Evolutionary conservation across 352 stramenopile species (phyloP).

Genomic region (Globisporangium cystogenes): DNA sequence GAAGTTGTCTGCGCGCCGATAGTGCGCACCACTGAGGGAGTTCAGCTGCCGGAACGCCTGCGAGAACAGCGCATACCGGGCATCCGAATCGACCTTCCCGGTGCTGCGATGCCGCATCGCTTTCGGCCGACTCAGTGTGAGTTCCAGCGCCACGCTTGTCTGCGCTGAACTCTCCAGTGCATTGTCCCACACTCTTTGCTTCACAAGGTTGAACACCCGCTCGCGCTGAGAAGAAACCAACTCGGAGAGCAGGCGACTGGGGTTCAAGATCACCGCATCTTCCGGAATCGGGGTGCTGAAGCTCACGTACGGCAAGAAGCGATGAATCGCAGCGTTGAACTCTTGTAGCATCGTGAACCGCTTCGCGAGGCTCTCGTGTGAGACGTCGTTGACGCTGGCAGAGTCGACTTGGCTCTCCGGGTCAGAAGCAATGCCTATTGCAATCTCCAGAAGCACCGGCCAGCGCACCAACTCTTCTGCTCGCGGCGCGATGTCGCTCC

Average conservation of each 20-base stretch:
- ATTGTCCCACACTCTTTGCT: conserved; percentile 66
- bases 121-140: conserved; percentile 77
- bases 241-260: conserved; percentile 14
- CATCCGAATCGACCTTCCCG: conserved; percentile 53
- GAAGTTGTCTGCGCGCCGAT: conserved; percentile 59
- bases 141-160: conserved; percentile 40
- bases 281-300: conserved; percentile 19
- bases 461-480: conserved; percentile 62
- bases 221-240: conserved; percentile 41
- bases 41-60: conserved; percentile 84
- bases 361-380: conserved; percentile 41
- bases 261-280: background rate
- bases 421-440: conserved; percentile 17
- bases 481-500: conserved; percentile 55
- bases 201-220: conserved; percentile 71
- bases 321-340: conserved; percentile 57
- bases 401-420: background rate
- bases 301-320: conserved; percentile 45
- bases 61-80: conserved; percentile 67
- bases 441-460: conserved; percentile 60
- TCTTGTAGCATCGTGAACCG: conserved; percentile 73
- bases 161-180: conserved; percentile 48
- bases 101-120: conserved; percentile 71
- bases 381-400: conserved; percentile 4
- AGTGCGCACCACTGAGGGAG: conserved; percentile 49